Evolutionary conservation across 192 early-diverging fungal genomes (phyloP).

Genomic region (Podila minutissima): DNA sequence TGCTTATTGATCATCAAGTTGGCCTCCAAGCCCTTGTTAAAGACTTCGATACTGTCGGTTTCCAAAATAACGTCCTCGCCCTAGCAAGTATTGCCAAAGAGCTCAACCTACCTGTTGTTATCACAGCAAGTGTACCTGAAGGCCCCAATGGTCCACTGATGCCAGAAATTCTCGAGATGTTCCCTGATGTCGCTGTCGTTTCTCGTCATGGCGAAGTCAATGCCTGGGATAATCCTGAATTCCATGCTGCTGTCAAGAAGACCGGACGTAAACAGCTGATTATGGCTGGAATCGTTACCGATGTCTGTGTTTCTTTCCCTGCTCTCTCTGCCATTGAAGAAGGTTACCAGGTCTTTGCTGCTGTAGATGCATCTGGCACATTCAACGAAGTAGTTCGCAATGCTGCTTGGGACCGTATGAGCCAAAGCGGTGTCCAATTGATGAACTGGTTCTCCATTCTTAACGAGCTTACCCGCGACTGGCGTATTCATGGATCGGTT

Average conservation of each 20-base stretch:
- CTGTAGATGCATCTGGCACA: conserved; percentile 46
- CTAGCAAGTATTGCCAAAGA: conserved; percentile 22
- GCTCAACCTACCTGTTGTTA: conserved; percentile 27
- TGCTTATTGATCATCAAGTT: conserved; percentile 45
- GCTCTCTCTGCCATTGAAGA: conserved; percentile 46
- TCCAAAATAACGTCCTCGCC: conserved; percentile 27
- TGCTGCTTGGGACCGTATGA: conserved; percentile 42
- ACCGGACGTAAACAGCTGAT: conserved; percentile 45
- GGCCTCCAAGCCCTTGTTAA: conserved; percentile 28
- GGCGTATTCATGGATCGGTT: conserved; percentile 21
- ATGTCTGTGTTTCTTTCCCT: conserved; percentile 46
- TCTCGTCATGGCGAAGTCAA: too few species aligned
- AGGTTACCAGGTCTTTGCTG: conserved; percentile 47
- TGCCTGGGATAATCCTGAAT: too few species aligned
- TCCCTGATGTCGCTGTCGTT: too few species aligned
- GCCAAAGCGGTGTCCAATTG: conserved; percentile 30
- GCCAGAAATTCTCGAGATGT: too few species aligned
- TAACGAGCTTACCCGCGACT: conserved; percentile 39
- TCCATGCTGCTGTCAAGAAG: too few species aligned
- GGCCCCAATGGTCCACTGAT: too few species aligned
- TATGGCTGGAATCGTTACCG: conserved; percentile 45
- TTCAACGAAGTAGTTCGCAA: conserved; percentile 27
- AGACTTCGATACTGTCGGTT: conserved; percentile 29
- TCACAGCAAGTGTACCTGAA: conserved; percentile 41
- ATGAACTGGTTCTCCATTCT: conserved; percentile 45